Evolutionary conservation across 768 basidiomycete species (phyloP), one percentile per base, ranked within the genome.

Genomic region (Lyophyllum semitale): DNA sequence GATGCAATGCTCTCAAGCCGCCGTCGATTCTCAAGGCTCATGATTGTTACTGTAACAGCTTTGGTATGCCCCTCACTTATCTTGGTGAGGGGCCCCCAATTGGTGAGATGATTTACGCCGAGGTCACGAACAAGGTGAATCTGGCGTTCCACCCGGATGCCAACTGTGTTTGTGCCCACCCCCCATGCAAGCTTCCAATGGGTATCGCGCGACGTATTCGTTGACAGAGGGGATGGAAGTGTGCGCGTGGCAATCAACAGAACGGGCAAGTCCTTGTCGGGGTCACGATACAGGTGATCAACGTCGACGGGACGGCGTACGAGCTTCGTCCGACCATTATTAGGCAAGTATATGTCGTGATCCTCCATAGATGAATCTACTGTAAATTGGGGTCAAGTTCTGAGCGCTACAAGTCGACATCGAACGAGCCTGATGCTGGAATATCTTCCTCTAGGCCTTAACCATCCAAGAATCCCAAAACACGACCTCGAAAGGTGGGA

Each of bases 61-160:
- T 57, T 47, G 25, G 43, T 44, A n/a, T 54, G 23, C 5, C 51
- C 43, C 22, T 57, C 51, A 29, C 58, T 55, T 33, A 60, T 56
- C 49, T 54, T 59, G 8, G 66, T 66, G 18, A 63, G 46, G 17
- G 67, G 63, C 11, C 67, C 68, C 66, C 66, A 70, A 44, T 68
- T 70, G 12, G 66, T 68, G 32, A 63, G 51, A 52, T 66, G 66
- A 30, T 57, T 43, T 1, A 51, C 22, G 17, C 60, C 64, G 4
- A 53, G 27, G 42, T 66, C 64, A 11, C 48, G 59, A 2, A 63
- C 54, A 26, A 69, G 55, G 37, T 59, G 59, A 27, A 69, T 30
- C 38, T 53, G 59, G 17, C 66, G 61, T 32, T 63, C 59, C 35
- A 67, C 59, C 18, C 41, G 43, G 37, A 57, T 38, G 4, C 56